Base-by-base conservation (phyloP, 176 grass and related monocot genomes). In the Eleusine indica region DNA sequence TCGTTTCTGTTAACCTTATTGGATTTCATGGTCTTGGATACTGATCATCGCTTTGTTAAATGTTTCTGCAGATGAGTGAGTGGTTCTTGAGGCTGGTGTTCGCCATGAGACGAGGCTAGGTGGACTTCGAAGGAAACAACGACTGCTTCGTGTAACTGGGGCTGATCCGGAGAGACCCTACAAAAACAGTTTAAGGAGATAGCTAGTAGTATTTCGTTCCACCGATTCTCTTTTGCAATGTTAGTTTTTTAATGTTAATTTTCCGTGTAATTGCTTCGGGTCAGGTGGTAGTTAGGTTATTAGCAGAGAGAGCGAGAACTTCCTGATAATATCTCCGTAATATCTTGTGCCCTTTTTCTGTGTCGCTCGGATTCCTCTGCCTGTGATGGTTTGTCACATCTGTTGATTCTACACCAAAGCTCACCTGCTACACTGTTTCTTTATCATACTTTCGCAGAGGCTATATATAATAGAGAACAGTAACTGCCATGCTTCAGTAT, bases 351-450 rank as follows among this genome's bases (percentile, higher is more conserved):
- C 9, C 37, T 65, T 84, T 64, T 54, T 63, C 69, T 73, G n/a
- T 79, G 40, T 75, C 35, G 32, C 32, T 35, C 32, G 8, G 80
- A 80, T 71, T 40, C 75, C 62, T 56, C 25, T 40, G 63, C 66
- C 78, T 90, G 76, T 30, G 75, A 75, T 74, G 35, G 89, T 84
- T 87, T 87, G 89, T 90, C 89, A 90, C 84, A 75, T 90, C 80
- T 74, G 52, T 25, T 18, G 80, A 87, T 87, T 87, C 88, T 64
- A 43, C 52, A 5, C 51, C 80, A 87, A 47, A 21, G 46, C 47
- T 46, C 74, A 68, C 63, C 48, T 83, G 74, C 41, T 42, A 5
- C 2, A 11, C 14, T 18, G 7, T 53, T 90, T 63, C 74, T 86
- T 90, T 86, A 86, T 32, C 6, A 16, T 60, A 12, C 56, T 72